Evolutionary conservation across 108 stramenopile species (phyloP).

Genomic region (Fragilaria radians): DNA sequence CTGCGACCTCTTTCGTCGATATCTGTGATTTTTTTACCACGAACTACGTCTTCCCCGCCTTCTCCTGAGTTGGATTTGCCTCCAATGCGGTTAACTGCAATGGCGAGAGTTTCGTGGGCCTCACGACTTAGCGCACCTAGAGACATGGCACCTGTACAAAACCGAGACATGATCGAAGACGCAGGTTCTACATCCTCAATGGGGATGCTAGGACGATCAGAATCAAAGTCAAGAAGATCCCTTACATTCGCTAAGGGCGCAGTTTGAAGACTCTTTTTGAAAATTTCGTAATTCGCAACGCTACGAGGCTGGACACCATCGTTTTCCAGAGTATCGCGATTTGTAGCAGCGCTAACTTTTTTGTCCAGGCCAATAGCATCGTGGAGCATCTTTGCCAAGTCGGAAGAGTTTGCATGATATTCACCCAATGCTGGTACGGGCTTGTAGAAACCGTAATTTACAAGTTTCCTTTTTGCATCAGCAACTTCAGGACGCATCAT

Average conservation of each 20-base stretch:
- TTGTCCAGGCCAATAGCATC: slow-evolving; percentile 86
- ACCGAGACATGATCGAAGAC: slow-evolving; percentile 84
- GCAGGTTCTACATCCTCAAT: slow-evolving; percentile 84
- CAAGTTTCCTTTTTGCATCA: slow-evolving; percentile 65
- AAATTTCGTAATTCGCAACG: slow-evolving; percentile 85
- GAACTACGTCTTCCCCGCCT: slow-evolving; percentile 86
- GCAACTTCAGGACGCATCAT: slow-evolving; percentile 80
- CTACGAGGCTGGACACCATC: slow-evolving; percentile 69
- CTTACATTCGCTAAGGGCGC: slow-evolving; percentile 89
- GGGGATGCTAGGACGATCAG: slow-evolving; percentile 71
- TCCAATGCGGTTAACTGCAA: slow-evolving; percentile 91
- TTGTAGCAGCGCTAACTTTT: slow-evolving; percentile 66
- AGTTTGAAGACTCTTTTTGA: slow-evolving; percentile 68
- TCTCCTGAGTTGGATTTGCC: slow-evolving; percentile 94
- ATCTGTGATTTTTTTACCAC: slow-evolving; percentile 53
- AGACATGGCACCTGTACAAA: slow-evolving; percentile 94
- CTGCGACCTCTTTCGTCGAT: slow-evolving; percentile 81
- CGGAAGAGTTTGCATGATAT: slow-evolving; percentile 92
- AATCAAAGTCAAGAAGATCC: slow-evolving; percentile 86
- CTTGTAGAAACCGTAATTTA: slow-evolving; percentile 90
- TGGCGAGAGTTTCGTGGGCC: slow-evolving; percentile 92
- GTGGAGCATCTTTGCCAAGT: slow-evolving; percentile 89
- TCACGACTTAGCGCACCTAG: slow-evolving; percentile 90
- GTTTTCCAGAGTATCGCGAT: slow-evolving; percentile 68
- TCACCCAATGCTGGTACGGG: slow-evolving; percentile 85